Percentiles rank a stretch among this genome's conserved stretches.
phyloP scores from a whole-genome alignment of 106 monocot species.

The Vanilla planifolia region DNA sequence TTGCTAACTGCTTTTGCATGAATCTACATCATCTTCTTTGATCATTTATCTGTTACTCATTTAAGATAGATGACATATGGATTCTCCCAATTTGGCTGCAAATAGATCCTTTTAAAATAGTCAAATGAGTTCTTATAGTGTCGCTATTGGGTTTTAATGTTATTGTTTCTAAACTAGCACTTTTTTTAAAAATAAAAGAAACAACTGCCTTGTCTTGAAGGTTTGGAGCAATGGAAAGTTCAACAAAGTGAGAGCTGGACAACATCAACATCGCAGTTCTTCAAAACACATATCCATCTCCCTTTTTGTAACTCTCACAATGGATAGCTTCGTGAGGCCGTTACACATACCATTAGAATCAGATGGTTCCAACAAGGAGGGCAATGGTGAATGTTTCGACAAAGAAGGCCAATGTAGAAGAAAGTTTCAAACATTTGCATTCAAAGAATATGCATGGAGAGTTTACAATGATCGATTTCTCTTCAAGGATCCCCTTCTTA shows the following conservation, averaged over 20 bases:
- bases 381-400: background rate
- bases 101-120: no score
- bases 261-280: background rate
- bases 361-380: background rate
- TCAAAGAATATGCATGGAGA: constrained; percentile 44
- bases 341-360: background rate
- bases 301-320: constrained; percentile 27
- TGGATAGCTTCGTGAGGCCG: constrained; percentile 27
- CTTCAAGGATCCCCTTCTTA: constrained; percentile 30
- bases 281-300: constrained; percentile 19
- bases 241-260: constrained; percentile 42
- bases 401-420: background rate
- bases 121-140: no score
- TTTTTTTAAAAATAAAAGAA: no score
- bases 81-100: no score
- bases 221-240: constrained; percentile 65
- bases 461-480: constrained; percentile 23
- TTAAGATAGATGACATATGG: no score
- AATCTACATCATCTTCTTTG: no score
- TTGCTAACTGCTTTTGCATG: no score
- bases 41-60: no score
- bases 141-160: no score
- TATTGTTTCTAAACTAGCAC: no score
- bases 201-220: no score
- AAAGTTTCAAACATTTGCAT: constrained; percentile 17